Evolutionary conservation across 2,329 filamentous ascomycete genomes (phyloP).

Genomic region (Calonectria pseudoturangicola): DNA sequence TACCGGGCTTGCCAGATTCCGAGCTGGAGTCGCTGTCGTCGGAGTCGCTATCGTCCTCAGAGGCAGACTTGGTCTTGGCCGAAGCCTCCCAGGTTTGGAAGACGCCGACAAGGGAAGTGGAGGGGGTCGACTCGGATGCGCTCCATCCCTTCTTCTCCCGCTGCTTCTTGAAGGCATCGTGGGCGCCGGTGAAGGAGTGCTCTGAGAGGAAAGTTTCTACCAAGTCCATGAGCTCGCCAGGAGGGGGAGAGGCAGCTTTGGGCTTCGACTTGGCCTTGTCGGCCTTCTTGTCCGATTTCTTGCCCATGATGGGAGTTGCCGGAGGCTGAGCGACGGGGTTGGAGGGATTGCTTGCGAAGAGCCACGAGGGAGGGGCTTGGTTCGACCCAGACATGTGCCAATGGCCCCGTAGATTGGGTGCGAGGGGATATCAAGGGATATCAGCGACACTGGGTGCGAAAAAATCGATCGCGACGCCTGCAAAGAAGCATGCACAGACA

Average conservation of each 20-base stretch:
- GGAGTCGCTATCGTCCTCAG: constrained; percentile 41
- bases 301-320: constrained; percentile 57
- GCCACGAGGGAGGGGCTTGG: constrained; percentile 62
- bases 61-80: constrained; percentile 49
- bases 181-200: constrained; percentile 78
- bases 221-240: constrained; percentile 78
- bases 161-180: constrained; percentile 78
- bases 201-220: constrained; percentile 80
- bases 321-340: constrained; percentile 47
- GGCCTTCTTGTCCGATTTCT: constrained; percentile 55
- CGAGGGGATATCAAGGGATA: constrained; percentile 24
- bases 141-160: constrained; percentile 71
- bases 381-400: constrained; percentile 59
- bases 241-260: constrained; percentile 59
- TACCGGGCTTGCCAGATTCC: constrained; percentile 55
- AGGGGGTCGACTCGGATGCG: constrained; percentile 46
- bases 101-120: constrained; percentile 68
- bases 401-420: constrained; percentile 29
- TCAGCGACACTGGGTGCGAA: constrained; percentile 24
- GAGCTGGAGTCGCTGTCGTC: constrained; percentile 55
- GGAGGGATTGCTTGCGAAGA: constrained; percentile 64
- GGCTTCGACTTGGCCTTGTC: constrained; percentile 49
- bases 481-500: constrained; percentile 24
- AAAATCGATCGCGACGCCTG: constrained; percentile 39
- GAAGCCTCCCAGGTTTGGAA: constrained; percentile 70